Evolutionary conservation across 345 rosid species (phyloP).

Genomic region (Lepidium sativum): DNA sequence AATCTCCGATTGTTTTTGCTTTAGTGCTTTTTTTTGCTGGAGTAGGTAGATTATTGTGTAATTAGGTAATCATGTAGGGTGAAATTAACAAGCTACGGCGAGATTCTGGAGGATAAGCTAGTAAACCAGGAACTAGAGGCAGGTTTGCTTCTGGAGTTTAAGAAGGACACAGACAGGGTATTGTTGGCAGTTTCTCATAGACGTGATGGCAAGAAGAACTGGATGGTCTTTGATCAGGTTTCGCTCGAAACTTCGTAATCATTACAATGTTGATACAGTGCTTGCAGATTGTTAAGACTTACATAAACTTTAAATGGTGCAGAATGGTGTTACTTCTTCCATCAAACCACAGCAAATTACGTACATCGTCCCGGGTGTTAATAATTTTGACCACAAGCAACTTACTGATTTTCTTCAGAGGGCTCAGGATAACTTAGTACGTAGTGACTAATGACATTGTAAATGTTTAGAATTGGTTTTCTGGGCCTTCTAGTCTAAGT

Average conservation of each 20-base stretch:
- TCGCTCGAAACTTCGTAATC: constrained; percentile 36
- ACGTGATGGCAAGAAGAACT: constrained; percentile 94
- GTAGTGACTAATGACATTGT: constrained; percentile 26
- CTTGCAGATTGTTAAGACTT: constrained; percentile 2
- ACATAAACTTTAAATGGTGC: constrained; percentile 10
- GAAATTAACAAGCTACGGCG: constrained; percentile 54
- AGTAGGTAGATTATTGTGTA: neutral
- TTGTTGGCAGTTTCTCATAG: constrained; percentile 72
- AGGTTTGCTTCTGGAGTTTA: constrained; percentile 82
- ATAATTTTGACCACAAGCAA: constrained; percentile 56
- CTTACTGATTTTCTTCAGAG: constrained; percentile 53
- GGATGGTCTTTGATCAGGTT: constrained; percentile 99
- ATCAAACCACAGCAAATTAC: constrained; percentile 89
- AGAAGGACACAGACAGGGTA: constrained; percentile 71
- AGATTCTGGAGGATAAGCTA: constrained; percentile 63
- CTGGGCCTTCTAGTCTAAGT: neutral
- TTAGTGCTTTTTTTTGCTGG: neutral
- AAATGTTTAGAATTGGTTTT: neutral
- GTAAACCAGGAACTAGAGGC: constrained; percentile 45
- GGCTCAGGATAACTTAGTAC: constrained; percentile 74
- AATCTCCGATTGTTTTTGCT: neutral
- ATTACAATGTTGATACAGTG: neutral
- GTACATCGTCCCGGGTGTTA: constrained; percentile 70
- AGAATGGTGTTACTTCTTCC: constrained; percentile 73
- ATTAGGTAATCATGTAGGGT: constrained; percentile 35